Evolutionary conservation across 140 eudicot genomes (phyloP).

Genomic region (Flaveria floridana): DNA sequence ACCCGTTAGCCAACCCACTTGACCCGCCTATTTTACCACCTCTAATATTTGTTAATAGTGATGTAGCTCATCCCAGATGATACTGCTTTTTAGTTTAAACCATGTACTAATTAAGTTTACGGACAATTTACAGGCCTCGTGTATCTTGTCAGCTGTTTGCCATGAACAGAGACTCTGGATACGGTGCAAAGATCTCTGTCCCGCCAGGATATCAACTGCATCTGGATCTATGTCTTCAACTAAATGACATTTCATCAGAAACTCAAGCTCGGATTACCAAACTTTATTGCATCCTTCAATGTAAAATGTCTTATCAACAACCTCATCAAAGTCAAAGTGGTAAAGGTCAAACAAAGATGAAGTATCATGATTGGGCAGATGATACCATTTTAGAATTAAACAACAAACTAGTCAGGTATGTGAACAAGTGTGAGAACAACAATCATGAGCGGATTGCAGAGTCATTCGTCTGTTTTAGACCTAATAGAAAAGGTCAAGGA

Average conservation of each 20-base stretch:
- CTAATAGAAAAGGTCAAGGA: conserved; percentile 64
- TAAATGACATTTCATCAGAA: conserved; percentile 48
- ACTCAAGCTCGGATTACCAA: conserved; percentile 36
- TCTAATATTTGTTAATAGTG: neutral
- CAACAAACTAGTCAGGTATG: conserved; percentile 51
- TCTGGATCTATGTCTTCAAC: conserved; percentile 64
- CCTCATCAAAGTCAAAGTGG: conserved; percentile 21
- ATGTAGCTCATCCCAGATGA: conserved; percentile 1
- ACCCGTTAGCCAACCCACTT: neutral
- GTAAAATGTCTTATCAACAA: conserved; percentile 34
- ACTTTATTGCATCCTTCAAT: conserved; percentile 63
- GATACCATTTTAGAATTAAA: conserved; percentile 50
- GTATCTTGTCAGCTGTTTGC: conserved; percentile 59
- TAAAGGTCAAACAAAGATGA: conserved; percentile 29
- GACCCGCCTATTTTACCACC: neutral
- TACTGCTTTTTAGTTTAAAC: neutral
- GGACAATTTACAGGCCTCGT: conserved; percentile 47
- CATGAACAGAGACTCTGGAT: conserved; percentile 46
- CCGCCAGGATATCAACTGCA: conserved; percentile 51
- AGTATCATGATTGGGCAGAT: conserved; percentile 33
- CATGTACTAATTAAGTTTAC: conserved; percentile 23
- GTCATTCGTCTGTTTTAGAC: conserved; percentile 45
- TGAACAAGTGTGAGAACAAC: conserved; percentile 34
- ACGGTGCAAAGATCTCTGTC: conserved; percentile 45
- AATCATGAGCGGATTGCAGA: conserved; percentile 37